Evolutionary conservation across 805 yeast genomes (phyloP).

Genomic region (Candida maltosa): DNA sequence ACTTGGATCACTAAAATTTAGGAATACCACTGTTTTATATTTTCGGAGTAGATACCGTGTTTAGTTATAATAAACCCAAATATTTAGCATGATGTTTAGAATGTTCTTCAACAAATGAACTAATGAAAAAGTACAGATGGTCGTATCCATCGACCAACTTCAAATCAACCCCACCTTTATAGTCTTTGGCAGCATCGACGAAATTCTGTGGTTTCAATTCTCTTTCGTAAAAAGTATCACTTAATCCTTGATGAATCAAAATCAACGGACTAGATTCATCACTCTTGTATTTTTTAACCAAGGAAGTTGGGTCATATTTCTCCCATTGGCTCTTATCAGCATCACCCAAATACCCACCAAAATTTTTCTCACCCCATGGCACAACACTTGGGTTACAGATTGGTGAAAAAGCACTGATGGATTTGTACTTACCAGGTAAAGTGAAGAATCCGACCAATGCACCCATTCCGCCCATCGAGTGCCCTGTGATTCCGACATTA

Average conservation of each 20-base stretch:
- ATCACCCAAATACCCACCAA: slow-evolving; percentile 70
- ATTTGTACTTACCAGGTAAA: slow-evolving; percentile 68
- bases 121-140: slow-evolving; percentile 84
- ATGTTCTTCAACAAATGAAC: slow-evolving; percentile 77
- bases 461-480: slow-evolving; percentile 98
- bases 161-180: slow-evolving; percentile 58
- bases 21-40: slow-evolving; percentile 20
- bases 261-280: slow-evolving; percentile 48
- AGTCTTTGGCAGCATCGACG: slow-evolving; percentile 55
- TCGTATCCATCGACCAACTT: slow-evolving; percentile 79
- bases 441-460: slow-evolving; percentile 67
- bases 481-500: slow-evolving; percentile 82
- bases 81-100: slow-evolving; percentile 83
- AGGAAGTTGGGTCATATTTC: slow-evolving; percentile 79
- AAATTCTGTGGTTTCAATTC: slow-evolving; percentile 79
- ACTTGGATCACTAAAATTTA: slow-evolving; percentile 54
- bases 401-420: slow-evolving; percentile 90
- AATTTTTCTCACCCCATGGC: slow-evolving; percentile 89
- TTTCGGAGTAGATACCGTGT: slow-evolving; percentile 5
- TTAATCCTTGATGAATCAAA: slow-evolving; percentile 78
- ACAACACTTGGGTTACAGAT: slow-evolving; percentile 73
- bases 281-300: slow-evolving; percentile 58
- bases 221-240: slow-evolving; percentile 68
- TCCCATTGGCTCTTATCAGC: slow-evolving; percentile 63
- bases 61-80: slow-evolving; percentile 32